Conservation (phyloP, 1,139 yeast genomes). For the Geotrichum bryndzae region DNA sequence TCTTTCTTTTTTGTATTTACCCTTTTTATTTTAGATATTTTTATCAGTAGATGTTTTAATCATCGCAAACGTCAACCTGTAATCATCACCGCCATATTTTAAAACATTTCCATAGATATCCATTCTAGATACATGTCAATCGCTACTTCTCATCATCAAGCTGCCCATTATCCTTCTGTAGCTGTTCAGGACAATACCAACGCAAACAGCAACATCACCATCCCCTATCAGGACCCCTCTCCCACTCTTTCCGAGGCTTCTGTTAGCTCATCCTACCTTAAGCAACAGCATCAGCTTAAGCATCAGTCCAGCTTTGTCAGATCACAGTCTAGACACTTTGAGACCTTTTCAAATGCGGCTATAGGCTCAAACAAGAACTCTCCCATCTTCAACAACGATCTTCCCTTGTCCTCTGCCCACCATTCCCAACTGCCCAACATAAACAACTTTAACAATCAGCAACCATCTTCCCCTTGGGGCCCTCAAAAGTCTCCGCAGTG, state of each 20-base stretch:
- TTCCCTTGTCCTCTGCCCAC: background rate
- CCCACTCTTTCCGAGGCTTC: slow-evolving; percentile 13
- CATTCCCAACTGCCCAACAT: background rate
- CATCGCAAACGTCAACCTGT: background rate
- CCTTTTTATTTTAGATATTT: background rate
- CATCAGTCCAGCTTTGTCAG: slow-evolving; percentile 7
- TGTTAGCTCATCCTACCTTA: background rate
- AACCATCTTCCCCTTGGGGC: slow-evolving; percentile 17
- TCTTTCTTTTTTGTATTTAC: background rate
- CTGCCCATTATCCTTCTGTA: background rate
- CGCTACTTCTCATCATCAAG: background rate
- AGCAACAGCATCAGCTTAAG: background rate
- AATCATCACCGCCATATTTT: background rate
- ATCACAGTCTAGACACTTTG: slow-evolving; percentile 14
- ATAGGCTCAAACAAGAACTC: background rate
- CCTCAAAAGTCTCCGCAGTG: slow-evolving; percentile 22
- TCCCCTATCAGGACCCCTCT: slow-evolving; percentile 4
- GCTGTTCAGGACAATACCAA: background rate
- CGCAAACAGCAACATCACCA: background rate
- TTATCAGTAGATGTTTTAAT: background rate
- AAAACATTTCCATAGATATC: background rate
- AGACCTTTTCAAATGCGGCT: slow-evolving; percentile 19
- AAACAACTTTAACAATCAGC: background rate
- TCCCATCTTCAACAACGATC: background rate
- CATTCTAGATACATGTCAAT: background rate